Evolutionary conservation across 2,329 filamentous ascomycete genomes (phyloP).

Genomic region (Cercospora sp.): DNA sequence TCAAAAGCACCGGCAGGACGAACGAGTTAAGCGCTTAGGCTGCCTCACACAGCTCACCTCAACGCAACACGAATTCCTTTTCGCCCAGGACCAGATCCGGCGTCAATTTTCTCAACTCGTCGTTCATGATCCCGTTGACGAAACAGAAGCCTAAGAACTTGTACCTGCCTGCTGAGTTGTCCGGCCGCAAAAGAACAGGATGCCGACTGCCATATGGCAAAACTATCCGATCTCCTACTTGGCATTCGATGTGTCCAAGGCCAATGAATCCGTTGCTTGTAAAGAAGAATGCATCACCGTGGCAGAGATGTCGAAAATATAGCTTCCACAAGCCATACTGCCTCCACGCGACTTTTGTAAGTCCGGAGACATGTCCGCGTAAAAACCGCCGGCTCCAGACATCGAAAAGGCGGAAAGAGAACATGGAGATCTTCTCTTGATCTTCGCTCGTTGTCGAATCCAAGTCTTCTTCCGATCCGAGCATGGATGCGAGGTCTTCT

Average conservation of each 20-base stretch:
- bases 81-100: neutral
- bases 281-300: neutral
- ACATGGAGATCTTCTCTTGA: neutral
- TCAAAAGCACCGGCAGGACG: no score
- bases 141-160: neutral
- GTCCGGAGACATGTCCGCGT: neutral
- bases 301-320: conserved; percentile 1
- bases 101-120: neutral
- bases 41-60: neutral
- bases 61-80: neutral
- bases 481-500: neutral
- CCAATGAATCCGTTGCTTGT: neutral
- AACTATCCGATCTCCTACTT: neutral
- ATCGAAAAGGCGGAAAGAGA: conserved; percentile 6
- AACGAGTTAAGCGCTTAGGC: no score
- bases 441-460: neutral
- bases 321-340: neutral
- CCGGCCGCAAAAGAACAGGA: conserved; percentile 1
- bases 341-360: neutral
- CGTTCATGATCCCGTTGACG: neutral
- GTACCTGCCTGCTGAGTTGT: neutral
- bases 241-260: neutral
- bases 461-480: neutral
- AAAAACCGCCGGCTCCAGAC: neutral
- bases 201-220: neutral